Percentiles rank a stretch among this genome's conserved stretches.
Evolutionary conservation across 2,329 filamentous ascomycete genomes (phyloP).

Genomic region (Lasiodiplodia gonubiensis): DNA sequence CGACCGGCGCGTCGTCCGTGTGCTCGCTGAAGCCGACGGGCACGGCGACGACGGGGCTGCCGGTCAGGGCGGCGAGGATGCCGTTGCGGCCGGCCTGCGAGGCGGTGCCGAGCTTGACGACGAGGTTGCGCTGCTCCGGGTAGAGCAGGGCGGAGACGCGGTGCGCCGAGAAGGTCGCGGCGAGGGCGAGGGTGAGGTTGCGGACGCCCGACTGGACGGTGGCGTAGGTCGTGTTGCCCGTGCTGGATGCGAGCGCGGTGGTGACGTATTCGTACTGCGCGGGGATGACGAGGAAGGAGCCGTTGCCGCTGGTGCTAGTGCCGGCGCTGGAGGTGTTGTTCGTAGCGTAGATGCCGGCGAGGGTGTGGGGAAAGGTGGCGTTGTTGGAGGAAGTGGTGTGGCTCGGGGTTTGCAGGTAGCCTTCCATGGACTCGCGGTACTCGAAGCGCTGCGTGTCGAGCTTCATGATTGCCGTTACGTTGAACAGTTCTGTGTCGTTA

Average conservation of each 20-base stretch:
- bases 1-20: conserved; percentile 57
- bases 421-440: conserved; percentile 61
- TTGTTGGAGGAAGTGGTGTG: conserved; percentile 44
- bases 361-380: conserved; percentile 52
- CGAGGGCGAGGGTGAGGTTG: conserved; percentile 58
- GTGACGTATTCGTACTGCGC: conserved; percentile 62
- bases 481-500: conserved; percentile 54
- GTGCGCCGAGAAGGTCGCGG: conserved; percentile 57
- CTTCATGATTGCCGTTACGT: conserved; percentile 55
- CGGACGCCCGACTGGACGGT: conserved; percentile 56
- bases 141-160: conserved; percentile 65
- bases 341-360: conserved; percentile 57
- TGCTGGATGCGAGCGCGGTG: conserved; percentile 58
- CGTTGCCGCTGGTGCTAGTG: conserved; percentile 31
- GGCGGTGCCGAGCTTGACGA: conserved; percentile 62
- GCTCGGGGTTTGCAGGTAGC: conserved; percentile 53
- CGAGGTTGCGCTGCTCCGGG: conserved; percentile 68
- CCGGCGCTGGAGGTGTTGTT: conserved; percentile 41
- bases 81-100: conserved; percentile 67
- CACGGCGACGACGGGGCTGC: conserved; percentile 59
- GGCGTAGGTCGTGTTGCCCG: conserved; percentile 57
- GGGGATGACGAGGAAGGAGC: conserved; percentile 65
- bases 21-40: conserved; percentile 60
- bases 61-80: conserved; percentile 61
- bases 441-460: conserved; percentile 68